Evolutionary conservation across 257 asterid genomes (phyloP).

Genomic region (Solanum pennellii): DNA sequence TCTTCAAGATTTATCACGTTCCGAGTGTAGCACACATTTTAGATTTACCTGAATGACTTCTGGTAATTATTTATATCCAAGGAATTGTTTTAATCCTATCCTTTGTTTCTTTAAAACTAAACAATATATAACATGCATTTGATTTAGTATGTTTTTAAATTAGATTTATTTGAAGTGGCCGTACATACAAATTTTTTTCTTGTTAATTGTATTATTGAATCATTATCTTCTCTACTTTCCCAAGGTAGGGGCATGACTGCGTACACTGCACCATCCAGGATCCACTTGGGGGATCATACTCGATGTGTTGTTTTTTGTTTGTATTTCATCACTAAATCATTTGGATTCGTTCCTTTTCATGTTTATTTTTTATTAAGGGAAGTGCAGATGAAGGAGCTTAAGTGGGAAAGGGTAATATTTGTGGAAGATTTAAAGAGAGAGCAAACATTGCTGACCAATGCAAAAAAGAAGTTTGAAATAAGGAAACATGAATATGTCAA

Average conservation of each 20-base stretch:
- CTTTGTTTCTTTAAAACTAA: neutral
- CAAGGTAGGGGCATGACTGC: neutral
- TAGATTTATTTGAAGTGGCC: neutral
- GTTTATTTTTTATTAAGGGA: conserved; percentile 23
- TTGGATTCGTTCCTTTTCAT: neutral
- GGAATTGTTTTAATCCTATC: neutral
- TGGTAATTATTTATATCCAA: neutral
- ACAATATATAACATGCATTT: neutral
- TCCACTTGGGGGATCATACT: too few species aligned
- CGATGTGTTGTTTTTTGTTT: neutral
- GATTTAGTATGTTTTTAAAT: neutral
- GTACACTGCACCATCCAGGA: too few species aligned
- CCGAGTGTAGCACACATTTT: neutral
- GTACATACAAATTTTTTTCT: neutral
- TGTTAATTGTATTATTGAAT: neutral
- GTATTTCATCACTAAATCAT: neutral
- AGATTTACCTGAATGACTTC: neutral
- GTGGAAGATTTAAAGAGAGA: conserved; percentile 57
- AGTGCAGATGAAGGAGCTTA: conserved; percentile 41
- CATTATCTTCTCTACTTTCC: neutral
- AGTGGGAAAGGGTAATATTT: conserved; percentile 48
- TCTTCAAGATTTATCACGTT: neutral
- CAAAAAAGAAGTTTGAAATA: conserved; percentile 1
- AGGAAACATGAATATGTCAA: conserved; percentile 34
- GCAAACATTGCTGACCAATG: conserved; percentile 28